Base-by-base conservation (phyloP, 1,139 yeast genomes). In the Zygosaccharomyces sapae region DNA sequence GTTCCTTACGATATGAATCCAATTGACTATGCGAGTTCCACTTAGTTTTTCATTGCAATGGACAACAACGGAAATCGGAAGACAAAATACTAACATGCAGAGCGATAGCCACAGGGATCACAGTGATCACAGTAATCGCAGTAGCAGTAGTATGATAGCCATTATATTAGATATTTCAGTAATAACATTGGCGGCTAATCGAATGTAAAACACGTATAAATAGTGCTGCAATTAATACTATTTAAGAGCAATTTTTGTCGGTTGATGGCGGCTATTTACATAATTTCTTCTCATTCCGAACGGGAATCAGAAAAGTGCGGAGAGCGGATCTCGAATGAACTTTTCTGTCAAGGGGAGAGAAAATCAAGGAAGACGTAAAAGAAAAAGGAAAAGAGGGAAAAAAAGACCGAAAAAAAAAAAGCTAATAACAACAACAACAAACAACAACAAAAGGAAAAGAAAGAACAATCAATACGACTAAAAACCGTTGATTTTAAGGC, bases 381-480 rank as follows among this genome's bases (percentile, higher is more conserved):
- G 34, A 30, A 30, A n/a, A 16, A 31, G 18, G 18, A 9, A 31
- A 31, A 31, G 18, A 31, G 34, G 16, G 16, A 12, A 31, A 31
- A 31, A 31, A 16, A 13, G 19, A 10, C 41, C 22, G 33, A 29
- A 38, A 38, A 38, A 37, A 37, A 20, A 22, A 22, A 22, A 22
- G 25, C 8, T 5, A 22, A 22, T 27, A 27, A 29, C 27, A 22
- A 22, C 25, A 22, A 12, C 34, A 18, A 31, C 13, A 13, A 13
- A 31, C 34, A 31, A 31, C 34, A 31, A 31, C 34, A 22, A 31
- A 31, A 31, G 19, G 18, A 13, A 12, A 31, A 31, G 18, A 31
- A 13, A 12, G 18, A 31, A 31, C 9, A 22, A 22, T 22, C 8
- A 6, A 22, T 22, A 22, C 25, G 8, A 22, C 8, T 22, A 22